phyloP scores from a whole-genome alignment of 2,329 filamentous ascomycete species.

The Cyphellophora europaea region DNA sequence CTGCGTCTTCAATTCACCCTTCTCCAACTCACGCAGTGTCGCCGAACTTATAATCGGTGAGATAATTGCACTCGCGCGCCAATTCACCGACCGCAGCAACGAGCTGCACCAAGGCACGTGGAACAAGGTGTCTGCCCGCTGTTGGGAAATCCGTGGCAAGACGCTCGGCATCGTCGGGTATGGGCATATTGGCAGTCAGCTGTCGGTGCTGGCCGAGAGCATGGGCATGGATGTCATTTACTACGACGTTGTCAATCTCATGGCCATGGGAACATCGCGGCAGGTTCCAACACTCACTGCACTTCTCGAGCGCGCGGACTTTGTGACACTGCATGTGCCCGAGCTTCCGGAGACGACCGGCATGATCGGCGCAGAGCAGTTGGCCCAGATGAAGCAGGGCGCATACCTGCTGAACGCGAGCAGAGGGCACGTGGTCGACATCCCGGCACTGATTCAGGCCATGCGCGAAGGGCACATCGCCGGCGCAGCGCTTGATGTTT shows the following conservation, averaged over 20 bases:
- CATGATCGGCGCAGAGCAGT: constrained; percentile 72
- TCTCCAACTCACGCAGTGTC: constrained; percentile 94
- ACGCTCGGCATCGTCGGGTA: constrained; percentile 96
- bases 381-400: constrained; percentile 84
- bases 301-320: constrained; percentile 73
- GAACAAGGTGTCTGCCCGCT: constrained; percentile 96
- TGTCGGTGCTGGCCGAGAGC: constrained; percentile 89
- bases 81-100: constrained; percentile 83
- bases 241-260: constrained; percentile 88
- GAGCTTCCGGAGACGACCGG: constrained; percentile 87
- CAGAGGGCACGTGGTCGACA: constrained; percentile 87
- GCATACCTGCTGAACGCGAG: constrained; percentile 95
- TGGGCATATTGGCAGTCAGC: constrained; percentile 90
- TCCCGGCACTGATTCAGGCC: constrained; percentile 79
- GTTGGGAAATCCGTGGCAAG: constrained; percentile 98
- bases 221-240: constrained; percentile 99
- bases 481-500: constrained; percentile 93
- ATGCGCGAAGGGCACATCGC: constrained; percentile 80
- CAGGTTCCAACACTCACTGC: constrained; percentile 72
- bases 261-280: constrained; percentile 80
- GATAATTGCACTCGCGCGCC: constrained; percentile 83
- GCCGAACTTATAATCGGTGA: constrained; percentile 92
- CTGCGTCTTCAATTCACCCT: constrained; percentile 97
- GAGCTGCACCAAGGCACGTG: constrained; percentile 92
- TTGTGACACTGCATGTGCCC: constrained; percentile 89